Evolutionary conservation across 257 asterid species (phyloP).

Genomic region (Penstemon davidsonii): DNA sequence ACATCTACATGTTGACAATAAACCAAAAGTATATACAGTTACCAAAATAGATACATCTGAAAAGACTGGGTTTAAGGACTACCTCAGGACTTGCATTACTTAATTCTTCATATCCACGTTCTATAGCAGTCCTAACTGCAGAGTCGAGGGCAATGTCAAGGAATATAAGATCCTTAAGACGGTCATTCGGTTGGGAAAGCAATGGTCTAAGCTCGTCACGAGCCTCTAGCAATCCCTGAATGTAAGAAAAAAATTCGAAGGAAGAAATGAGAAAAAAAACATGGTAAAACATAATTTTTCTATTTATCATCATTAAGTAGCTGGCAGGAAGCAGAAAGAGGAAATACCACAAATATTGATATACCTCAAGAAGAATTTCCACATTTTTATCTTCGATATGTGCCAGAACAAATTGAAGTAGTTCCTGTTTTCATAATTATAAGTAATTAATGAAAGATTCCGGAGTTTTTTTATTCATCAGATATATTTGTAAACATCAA

Average conservation of each 20-base stretch:
- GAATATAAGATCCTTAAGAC: conserved; percentile 91
- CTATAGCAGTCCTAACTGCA: conserved; percentile 93
- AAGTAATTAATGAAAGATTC: conserved; percentile 19
- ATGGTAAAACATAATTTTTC: conserved; percentile 10
- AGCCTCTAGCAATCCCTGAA: conserved; percentile 92
- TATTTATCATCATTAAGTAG: not conserved
- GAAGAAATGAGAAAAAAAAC: not conserved
- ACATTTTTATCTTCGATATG: conserved; percentile 90
- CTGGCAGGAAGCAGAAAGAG: not conserved
- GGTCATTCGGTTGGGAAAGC: conserved; percentile 68
- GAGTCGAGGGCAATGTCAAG: conserved; percentile 96
- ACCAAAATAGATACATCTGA: conserved; percentile 9
- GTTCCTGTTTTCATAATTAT: conserved; percentile 54
- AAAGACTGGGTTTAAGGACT: conserved; percentile 19
- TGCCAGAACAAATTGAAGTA: conserved; percentile 72
- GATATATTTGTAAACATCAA: conserved; percentile 1
- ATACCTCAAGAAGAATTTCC: conserved; percentile 92
- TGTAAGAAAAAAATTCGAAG: conserved; percentile 24
- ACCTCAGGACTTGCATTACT: conserved; percentile 86
- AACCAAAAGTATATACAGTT: not conserved
- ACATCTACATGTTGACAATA: not conserved
- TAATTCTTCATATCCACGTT: conserved; percentile 92
- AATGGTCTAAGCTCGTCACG: conserved; percentile 94
- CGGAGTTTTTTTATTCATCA: conserved; percentile 4
- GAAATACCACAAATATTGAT: conserved; percentile 29